Conservation (phyloP, 257 asterid species). For the Cinchona pubescens region DNA sequence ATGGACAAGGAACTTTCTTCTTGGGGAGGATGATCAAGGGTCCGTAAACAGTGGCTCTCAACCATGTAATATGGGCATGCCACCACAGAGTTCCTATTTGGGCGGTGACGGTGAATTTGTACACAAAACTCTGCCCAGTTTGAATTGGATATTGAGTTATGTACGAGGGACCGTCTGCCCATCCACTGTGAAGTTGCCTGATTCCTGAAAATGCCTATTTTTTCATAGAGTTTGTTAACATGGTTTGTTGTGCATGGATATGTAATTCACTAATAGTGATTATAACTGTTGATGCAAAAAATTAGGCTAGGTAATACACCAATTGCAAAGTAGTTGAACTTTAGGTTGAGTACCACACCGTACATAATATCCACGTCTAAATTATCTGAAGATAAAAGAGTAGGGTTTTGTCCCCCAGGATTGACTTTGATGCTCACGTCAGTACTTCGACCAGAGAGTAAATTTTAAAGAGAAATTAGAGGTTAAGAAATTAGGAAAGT, state of each 20-base stretch:
- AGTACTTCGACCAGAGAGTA: too few relatives aligned
- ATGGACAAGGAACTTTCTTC: conserved; percentile 50
- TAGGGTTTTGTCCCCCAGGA: too few relatives aligned
- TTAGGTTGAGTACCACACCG: too few relatives aligned
- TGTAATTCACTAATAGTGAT: not conserved
- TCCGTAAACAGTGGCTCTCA: conserved; percentile 57
- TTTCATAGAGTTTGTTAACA: not conserved
- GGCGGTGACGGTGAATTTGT: conserved; percentile 59
- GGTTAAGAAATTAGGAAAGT: too few relatives aligned
- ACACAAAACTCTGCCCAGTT: conserved; percentile 49
- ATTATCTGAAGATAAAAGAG: too few relatives aligned
- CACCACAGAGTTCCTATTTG: conserved; percentile 65
- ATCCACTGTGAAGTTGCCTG: conserved; percentile 53
- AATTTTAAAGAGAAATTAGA: too few relatives aligned
- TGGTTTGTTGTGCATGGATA: not conserved
- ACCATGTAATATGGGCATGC: conserved; percentile 77
- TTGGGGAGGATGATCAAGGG: conserved; percentile 49
- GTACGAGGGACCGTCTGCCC: conserved; percentile 75
- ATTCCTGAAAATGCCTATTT: conserved; percentile 68
- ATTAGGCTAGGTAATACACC: too few relatives aligned
- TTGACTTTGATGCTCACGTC: too few relatives aligned
- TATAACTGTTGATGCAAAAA: too few relatives aligned
- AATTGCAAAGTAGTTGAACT: too few relatives aligned
- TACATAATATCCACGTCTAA: too few relatives aligned
- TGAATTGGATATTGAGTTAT: conserved; percentile 67